Conservation (phyloP, 371 early-diverging fungal genomes). For the Lichtheimia hyalospora region DNA sequence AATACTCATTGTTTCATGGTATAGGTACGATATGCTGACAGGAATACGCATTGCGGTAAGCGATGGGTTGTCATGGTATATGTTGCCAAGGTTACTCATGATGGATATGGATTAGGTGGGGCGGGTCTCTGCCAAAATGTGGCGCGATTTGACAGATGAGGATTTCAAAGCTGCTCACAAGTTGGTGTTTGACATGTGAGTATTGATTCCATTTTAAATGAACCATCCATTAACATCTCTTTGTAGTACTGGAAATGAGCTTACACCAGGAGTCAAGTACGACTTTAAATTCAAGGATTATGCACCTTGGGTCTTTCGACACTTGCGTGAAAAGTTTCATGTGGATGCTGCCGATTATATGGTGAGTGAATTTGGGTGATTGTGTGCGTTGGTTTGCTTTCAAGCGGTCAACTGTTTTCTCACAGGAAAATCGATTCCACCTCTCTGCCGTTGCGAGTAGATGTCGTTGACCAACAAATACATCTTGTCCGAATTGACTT, state of each 20-base stretch:
- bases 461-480: conserved; percentile 94
- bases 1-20: neutral
- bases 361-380: conserved; percentile 4
- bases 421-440: too few species aligned
- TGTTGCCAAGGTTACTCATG: too few species aligned
- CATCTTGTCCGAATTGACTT: conserved; percentile 92
- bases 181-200: conserved; percentile 88
- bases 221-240: conserved; percentile 7
- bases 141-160: conserved; percentile 64
- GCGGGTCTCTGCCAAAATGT: conserved; percentile 83
- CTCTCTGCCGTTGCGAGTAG: conserved; percentile 18
- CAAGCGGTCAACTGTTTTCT: too few species aligned
- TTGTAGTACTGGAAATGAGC: conserved; percentile 83
- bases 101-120: conserved; percentile 22
- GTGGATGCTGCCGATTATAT: conserved; percentile 95
- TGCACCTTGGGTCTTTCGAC: conserved; percentile 95
- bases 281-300: conserved; percentile 99
- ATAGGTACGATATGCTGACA: conserved; percentile 97
- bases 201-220: neutral
- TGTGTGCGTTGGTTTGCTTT: too few species aligned
- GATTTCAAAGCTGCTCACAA: conserved; percentile 92
- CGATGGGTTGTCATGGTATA: neutral
- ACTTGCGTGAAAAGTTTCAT: conserved; percentile 83
- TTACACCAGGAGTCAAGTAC: conserved; percentile 91
- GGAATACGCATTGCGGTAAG: conserved; percentile 78